Evolutionary conservation across 106 monocot genomes (phyloP), one percentile per base, ranked within the genome.

Genomic region (Allium fistulosum): DNA sequence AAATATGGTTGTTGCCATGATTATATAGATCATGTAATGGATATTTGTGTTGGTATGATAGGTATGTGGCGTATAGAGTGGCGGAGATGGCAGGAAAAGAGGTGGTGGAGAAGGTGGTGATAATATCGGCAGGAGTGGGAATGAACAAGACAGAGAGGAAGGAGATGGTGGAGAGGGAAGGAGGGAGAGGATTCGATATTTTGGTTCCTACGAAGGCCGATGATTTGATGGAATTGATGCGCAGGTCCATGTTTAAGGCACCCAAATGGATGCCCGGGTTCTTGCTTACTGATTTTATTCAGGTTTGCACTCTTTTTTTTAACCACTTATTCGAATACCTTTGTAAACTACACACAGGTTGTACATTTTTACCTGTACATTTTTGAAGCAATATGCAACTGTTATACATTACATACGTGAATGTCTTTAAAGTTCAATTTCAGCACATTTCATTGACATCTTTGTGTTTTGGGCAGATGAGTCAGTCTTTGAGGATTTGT

Each of bases 51-150:
- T 37, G 37, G 5, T 37, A 37, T 5, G 37, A 37, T 37, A 37
- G 37, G 37, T 87, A 67, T 55, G 86, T 87, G 72, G 94, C 90
- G 49, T 94, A 74, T 70, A 62, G 81, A 48, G 18, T 87, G 75
- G 94, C 82, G 56, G 71, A 49, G 17, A 56, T 58, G 57, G 72
- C 56, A 48, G 87, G 55, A 71, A 69, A 7, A 58, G 60, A 18
- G 45, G 62, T 10, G 66, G 76, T 84, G 61, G 76, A 72, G 52
- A 65, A 71, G 56, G 61, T 80, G 67, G 85, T 88, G 63, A 59
- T 92, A 11, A 47, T 79, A 63, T 78, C 83, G 58, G 69, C 81
- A 10, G 83, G 81, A 26, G 59, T 92, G 17, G 28, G 76, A 17
- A 50, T 69, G 13, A 67, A 57, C 57, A 60, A 69, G 61, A 77